A percentile compares a stretch with the other conserved stretches of the same genome.
phyloP scores from a whole-genome alignment of 768 basidiomycete genomes.

The Peribolospora baueri region DNA sequence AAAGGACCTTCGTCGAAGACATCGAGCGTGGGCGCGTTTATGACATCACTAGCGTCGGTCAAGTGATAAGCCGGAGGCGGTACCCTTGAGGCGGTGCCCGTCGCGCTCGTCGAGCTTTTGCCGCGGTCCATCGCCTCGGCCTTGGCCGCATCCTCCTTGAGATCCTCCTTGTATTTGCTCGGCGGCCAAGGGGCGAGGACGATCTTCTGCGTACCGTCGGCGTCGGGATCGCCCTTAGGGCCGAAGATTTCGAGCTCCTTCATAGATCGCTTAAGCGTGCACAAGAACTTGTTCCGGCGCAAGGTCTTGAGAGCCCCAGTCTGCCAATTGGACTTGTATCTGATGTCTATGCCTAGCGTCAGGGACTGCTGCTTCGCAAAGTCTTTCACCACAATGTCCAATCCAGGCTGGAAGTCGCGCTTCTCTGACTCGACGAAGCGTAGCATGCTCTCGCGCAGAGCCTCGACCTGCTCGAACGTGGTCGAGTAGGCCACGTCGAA shows the following conservation, averaged over 20 bases:
- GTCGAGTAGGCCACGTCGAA: constrained; percentile 62
- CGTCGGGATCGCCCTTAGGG: constrained; percentile 22
- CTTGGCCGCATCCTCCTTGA: too few relatives aligned
- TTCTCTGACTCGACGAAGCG: constrained; percentile 43
- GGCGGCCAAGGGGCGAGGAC: too few relatives aligned
- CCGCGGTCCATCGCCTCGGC: too few relatives aligned
- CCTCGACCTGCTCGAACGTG: constrained; percentile 55
- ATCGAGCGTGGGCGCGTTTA: too few relatives aligned
- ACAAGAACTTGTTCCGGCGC: constrained; percentile 78
- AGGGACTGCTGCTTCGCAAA: constrained; percentile 40
- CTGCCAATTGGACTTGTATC: constrained; percentile 71
- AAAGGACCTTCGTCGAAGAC: too few relatives aligned
- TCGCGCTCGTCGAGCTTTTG: too few relatives aligned
- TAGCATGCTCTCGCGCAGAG: constrained; percentile 52
- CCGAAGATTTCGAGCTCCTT: constrained; percentile 43
- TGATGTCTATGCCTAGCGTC: constrained; percentile 53
- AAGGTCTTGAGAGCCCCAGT: constrained; percentile 39
- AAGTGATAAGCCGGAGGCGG: too few relatives aligned
- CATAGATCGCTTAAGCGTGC: constrained; percentile 49
- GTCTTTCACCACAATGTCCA: constrained; percentile 32
- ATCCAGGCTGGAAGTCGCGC: constrained; percentile 48
- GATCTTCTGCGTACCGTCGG: constrained; percentile 11
- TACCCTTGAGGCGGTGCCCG: too few relatives aligned
- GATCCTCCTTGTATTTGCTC: too few relatives aligned
- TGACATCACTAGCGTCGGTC: too few relatives aligned